phyloP scores from a whole-genome alignment of 2,329 filamentous ascomycete species.

The Ophiosphaerella narmari region DNA sequence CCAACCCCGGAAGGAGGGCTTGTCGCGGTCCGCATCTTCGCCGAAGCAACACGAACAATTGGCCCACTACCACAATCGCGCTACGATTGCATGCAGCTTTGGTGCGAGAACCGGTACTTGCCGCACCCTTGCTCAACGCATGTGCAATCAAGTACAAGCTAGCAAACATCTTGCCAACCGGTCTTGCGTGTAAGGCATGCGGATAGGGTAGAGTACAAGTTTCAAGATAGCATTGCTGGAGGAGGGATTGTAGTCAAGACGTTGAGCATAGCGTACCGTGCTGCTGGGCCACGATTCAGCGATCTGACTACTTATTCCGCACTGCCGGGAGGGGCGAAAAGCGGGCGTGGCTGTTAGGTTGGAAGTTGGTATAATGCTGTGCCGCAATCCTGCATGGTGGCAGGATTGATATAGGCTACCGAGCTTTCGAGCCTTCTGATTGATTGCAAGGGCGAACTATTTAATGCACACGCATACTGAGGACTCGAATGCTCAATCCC shows the following conservation, averaged over 20 bases:
- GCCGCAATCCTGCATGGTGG: constrained; percentile 6
- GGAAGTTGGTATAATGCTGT: background rate
- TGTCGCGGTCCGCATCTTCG: background rate
- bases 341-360: constrained; percentile 1
- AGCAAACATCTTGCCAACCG: too few species aligned
- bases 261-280: background rate
- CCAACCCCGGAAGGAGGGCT: background rate
- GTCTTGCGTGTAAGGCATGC: background rate
- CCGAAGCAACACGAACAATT: constrained; percentile 1
- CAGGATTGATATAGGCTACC: too few species aligned
- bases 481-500: too few species aligned
- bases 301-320: constrained; percentile 1
- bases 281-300: background rate
- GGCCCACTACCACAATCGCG: background rate
- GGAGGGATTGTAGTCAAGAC: too few species aligned
- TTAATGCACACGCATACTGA: too few species aligned
- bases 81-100: too few species aligned
- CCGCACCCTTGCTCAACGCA: constrained; percentile 1
- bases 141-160: too few species aligned
- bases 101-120: constrained; percentile 1
- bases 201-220: background rate
- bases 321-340: constrained; percentile 1
- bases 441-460: background rate
- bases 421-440: background rate
- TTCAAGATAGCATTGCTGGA: background rate